Base-by-base conservation (phyloP, 1,139 yeast species). In the Magnusiomyces ingens region DNA sequence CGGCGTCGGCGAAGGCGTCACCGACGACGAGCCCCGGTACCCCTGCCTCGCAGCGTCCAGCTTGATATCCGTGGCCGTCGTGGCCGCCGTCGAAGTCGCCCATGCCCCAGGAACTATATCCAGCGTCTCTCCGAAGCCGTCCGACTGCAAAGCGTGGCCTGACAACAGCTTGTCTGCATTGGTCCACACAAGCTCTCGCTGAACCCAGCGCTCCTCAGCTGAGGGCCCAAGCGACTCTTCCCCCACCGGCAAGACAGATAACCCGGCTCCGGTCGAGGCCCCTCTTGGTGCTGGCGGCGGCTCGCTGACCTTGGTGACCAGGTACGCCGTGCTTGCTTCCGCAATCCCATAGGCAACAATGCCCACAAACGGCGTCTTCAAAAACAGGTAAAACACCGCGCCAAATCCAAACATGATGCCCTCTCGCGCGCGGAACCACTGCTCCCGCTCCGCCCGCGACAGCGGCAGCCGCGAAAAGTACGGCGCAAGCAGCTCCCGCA, bases 341-440 rank as follows among this genome's bases (percentile, higher is more conserved):
- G 83, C 84, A 53, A 79, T 64, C n/a, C 80, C 79, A 58, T 78
- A 78, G n/a, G 74, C 69, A 6, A 80, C 62, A 17, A 78, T 71
- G 0, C 83, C 77, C 1, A 78, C 58, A 58, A 73, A 71, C 0
- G 84, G 81, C 21, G 75, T 65, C 45, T 71, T 67, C 54, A 79
- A 66, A 45, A 79, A 62, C 49, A 72, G 58, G 58, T 71, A 79
- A 64, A 75, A 78, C 48, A 76, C 74, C n/a, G 79, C 63, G 1
- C 83, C 80, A 59, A 80, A 81, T 1, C 86, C 86, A 59, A 78
- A 77, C 46, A 82, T 66, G 18, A 80, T 72, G 0, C 86, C 86
- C 52, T 77, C 80, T 42, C 87, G 71, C 11, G 82, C 75, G 19
- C 71, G 70, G 52, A 73, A 67, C 87, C 87, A 82, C 52, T 72